Percentiles rank a stretch among this genome's conserved stretches.
phyloP scores from a whole-genome alignment of 164 flowering plant genomes.

The Berberis vulgaris region DNA sequence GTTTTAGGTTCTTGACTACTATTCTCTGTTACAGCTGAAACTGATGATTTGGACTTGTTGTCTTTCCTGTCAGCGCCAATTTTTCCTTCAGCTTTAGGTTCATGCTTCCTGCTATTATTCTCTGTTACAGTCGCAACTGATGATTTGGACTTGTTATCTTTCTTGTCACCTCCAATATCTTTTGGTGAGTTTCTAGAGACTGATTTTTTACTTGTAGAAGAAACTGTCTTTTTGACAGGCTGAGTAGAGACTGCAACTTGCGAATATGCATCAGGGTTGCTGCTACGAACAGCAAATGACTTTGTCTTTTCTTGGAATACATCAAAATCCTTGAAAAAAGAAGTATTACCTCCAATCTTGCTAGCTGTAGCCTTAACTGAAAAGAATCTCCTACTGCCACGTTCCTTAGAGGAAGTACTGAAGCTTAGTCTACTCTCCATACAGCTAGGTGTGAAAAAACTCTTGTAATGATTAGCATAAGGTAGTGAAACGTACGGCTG shows the following conservation, averaged over 20 bases:
- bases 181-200: slow-evolving; percentile 11
- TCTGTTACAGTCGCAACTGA: slow-evolving; percentile 11
- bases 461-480: slow-evolving; percentile 8
- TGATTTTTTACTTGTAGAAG: slow-evolving; percentile 7
- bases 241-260: slow-evolving; percentile 11
- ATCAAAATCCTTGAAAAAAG: slow-evolving; percentile 9
- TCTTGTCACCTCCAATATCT: slow-evolving; percentile 16
- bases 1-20: slow-evolving; percentile 8
- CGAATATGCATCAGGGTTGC: slow-evolving; percentile 8
- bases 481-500: slow-evolving; percentile 15
- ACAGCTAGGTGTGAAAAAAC: slow-evolving; percentile 9
- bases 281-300: slow-evolving; percentile 14
- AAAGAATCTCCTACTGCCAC: slow-evolving; percentile 10
- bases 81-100: slow-evolving; percentile 14
- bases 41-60: slow-evolving; percentile 9
- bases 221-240: slow-evolving; percentile 9
- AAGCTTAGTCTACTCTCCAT: slow-evolving; percentile 7
- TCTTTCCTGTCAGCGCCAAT: slow-evolving; percentile 17
- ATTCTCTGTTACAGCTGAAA: slow-evolving; percentile 9
- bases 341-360: slow-evolving; percentile 8
- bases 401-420: slow-evolving; percentile 21
- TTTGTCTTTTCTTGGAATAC: slow-evolving; percentile 24
- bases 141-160: slow-evolving; percentile 12
- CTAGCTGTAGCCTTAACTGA: slow-evolving; percentile 12
- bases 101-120: slow-evolving; percentile 5